Conservation (phyloP, 306 rosid genomes). For the Cicer bijugum region DNA sequence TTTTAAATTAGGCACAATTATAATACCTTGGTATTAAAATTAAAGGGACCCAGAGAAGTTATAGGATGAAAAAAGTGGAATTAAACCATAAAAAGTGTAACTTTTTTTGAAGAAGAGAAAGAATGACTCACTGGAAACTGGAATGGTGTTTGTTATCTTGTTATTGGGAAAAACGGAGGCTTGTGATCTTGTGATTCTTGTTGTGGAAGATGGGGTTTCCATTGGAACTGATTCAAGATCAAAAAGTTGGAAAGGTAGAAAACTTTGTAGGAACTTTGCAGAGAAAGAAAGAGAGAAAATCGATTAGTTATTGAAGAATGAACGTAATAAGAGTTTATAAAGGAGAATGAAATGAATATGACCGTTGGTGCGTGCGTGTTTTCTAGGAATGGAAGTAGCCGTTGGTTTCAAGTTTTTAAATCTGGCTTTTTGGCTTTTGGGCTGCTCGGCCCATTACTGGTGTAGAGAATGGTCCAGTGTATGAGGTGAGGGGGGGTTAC, state of each 20-base stretch:
- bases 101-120: neutral
- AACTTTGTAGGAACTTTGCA: neutral
- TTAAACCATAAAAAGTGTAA: neutral
- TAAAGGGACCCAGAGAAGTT: neutral
- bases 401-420: conserved; percentile 48
- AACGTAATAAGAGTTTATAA: conserved; percentile 47
- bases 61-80: neutral
- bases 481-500: too few relatives aligned
- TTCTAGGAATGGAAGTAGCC: conserved; percentile 58
- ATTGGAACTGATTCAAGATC: conserved; percentile 47
- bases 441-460: conserved; percentile 11
- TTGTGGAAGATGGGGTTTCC: conserved; percentile 87
- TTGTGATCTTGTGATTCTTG: conserved; percentile 43
- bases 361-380: conserved; percentile 73
- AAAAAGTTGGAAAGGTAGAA: neutral
- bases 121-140: conserved; percentile 61
- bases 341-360: conserved; percentile 47
- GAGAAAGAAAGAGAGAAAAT: neutral
- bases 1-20: too few relatives aligned
- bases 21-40: neutral
- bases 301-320: neutral
- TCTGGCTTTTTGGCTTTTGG: conserved; percentile 26
- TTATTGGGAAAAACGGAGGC: too few relatives aligned
- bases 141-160: conserved; percentile 46
- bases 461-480: neutral